phyloP scores from a whole-genome alignment of 2,329 filamentous ascomycete genomes.

The Alternaria ethzedia region DNA sequence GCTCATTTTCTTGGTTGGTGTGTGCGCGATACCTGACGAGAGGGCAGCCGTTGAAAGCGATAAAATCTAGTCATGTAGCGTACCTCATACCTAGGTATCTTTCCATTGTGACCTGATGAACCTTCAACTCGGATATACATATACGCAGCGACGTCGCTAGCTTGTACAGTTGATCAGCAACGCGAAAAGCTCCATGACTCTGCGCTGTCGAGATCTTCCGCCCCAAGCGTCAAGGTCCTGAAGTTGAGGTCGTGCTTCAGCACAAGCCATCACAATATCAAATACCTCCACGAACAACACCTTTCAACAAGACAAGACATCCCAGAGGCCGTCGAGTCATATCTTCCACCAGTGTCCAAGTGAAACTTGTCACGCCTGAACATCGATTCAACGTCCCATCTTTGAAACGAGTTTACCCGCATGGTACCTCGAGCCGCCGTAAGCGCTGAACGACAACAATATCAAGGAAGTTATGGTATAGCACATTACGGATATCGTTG shows the following conservation, averaged over 20 bases:
- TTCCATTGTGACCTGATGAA: not conserved
- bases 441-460: not conserved
- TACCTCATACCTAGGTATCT: not conserved
- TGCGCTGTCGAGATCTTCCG: not conserved
- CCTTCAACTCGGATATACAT: not conserved
- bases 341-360: not conserved
- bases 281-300: not conserved
- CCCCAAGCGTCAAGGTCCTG: not conserved
- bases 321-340: not conserved
- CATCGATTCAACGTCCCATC: not conserved
- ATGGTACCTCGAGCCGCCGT: not conserved
- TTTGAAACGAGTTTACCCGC: not conserved
- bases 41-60: not conserved
- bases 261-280: not conserved
- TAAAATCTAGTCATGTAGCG: not conserved
- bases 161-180: not conserved
- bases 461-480: not conserved
- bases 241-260: not conserved
- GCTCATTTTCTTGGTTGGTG: not conserved
- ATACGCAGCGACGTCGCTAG: not conserved
- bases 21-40: not conserved
- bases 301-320: not conserved
- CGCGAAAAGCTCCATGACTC: not conserved
- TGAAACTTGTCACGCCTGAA: conserved; percentile 2
- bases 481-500: not conserved